A percentile compares a stretch with the other conserved stretches of the same genome.
Conservation (phyloP, 2,329 filamentous ascomycete species). For the Colletotrichum ledebouriae region DNA sequence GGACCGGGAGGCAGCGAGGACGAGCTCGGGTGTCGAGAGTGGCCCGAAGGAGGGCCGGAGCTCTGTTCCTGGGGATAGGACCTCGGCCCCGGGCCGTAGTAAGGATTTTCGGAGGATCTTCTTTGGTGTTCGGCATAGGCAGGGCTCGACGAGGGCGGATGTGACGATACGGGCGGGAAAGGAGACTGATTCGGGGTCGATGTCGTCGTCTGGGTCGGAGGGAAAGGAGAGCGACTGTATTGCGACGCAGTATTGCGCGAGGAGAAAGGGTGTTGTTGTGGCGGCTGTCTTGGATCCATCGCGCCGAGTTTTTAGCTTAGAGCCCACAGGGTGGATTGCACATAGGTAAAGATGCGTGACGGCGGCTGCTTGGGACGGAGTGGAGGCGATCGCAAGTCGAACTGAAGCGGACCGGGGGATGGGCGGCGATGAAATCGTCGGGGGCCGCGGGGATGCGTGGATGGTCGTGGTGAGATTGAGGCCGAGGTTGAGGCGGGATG, state of each 20-base stretch:
- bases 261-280: constrained; percentile 51
- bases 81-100: constrained; percentile 53
- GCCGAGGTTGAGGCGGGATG: background rate
- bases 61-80: constrained; percentile 50
- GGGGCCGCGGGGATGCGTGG: constrained; percentile 2
- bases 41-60: constrained; percentile 50
- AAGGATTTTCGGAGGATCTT: constrained; percentile 60
- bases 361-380: constrained; percentile 14
- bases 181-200: constrained; percentile 43
- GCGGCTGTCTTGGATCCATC: constrained; percentile 52
- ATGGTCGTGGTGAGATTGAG: background rate
- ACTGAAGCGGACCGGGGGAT: constrained; percentile 8
- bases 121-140: constrained; percentile 53
- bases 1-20: constrained; percentile 58
- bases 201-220: constrained; percentile 27
- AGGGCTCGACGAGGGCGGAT: constrained; percentile 42
- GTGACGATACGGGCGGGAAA: constrained; percentile 40
- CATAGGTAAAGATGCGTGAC: constrained; percentile 38
- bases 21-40: constrained; percentile 60
- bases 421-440: constrained; percentile 25
- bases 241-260: constrained; percentile 47
- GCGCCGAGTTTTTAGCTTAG: constrained; percentile 54
- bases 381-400: constrained; percentile 36
- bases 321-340: constrained; percentile 42
- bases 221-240: constrained; percentile 49